Percentiles rank a stretch among this genome's conserved stretches.
Evolutionary conservation across 2,329 filamentous ascomycete species (phyloP).

Genomic region (Fusarium oligoseptatum): DNA sequence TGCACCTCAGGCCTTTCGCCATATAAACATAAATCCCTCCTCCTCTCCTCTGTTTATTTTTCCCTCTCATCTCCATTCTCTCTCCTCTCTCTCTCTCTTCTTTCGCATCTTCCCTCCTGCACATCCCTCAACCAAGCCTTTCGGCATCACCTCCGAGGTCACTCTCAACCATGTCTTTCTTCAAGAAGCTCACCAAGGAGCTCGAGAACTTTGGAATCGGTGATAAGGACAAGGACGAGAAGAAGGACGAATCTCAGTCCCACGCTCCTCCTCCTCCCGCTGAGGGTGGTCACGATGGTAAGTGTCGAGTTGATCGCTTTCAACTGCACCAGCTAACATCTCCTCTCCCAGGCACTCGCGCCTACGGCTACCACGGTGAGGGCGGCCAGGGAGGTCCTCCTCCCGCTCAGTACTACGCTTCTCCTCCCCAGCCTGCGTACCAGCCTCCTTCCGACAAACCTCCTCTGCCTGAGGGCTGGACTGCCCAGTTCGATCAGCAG

Average conservation of each 20-base stretch:
- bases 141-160: constrained; percentile 19
- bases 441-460: constrained; percentile 57
- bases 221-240: constrained; percentile 51
- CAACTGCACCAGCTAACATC: constrained; percentile 14
- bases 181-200: constrained; percentile 58
- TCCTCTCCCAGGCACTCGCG: constrained; percentile 31
- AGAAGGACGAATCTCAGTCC: constrained; percentile 35
- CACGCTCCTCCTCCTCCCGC: constrained; percentile 25
- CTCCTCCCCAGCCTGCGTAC: constrained; percentile 48
- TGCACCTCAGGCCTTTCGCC: constrained; percentile 21
- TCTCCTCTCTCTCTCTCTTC: constrained; percentile 14
- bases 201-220: constrained; percentile 63
- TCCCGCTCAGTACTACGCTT: constrained; percentile 40
- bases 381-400: constrained; percentile 53
- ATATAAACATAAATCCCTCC: constrained; percentile 34
- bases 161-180: constrained; percentile 57
- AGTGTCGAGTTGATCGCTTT: not conserved
- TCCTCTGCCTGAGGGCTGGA: constrained; percentile 72
- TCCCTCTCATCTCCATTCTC: constrained; percentile 2
- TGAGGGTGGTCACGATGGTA: constrained; percentile 33
- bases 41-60: constrained; percentile 19
- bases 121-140: constrained; percentile 18
- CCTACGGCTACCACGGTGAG: constrained; percentile 46
- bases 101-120: constrained; percentile 1
- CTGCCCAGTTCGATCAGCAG: constrained; percentile 71